Percentiles rank a stretch among this genome's conserved stretches.
phyloP scores from a whole-genome alignment of 2,329 filamentous ascomycete genomes.

The Dactylellina haptotyla region DNA sequence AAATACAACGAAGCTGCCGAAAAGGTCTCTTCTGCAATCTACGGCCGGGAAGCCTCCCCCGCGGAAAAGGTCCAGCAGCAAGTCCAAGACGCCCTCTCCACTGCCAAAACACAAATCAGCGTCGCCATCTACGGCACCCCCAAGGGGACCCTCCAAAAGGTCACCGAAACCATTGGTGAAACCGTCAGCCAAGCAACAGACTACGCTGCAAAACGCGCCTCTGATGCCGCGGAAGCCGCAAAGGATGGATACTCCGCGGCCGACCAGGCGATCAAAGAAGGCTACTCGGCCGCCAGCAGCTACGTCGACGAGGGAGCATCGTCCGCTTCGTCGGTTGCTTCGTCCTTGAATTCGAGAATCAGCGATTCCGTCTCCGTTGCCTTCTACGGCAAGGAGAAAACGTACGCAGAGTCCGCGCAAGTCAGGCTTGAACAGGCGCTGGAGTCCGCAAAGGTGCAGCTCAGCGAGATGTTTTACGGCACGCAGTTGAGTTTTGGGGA shows the following conservation, averaged over 20 bases:
- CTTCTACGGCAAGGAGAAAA: constrained; percentile 46
- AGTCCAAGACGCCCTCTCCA: constrained; percentile 67
- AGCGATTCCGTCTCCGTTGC: constrained; percentile 37
- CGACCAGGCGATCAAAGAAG: constrained; percentile 35
- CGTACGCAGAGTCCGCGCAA: constrained; percentile 35
- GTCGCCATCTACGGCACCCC: constrained; percentile 69
- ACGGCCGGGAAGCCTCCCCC: constrained; percentile 68
- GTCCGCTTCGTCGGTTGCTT: constrained; percentile 40
- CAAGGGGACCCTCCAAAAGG: constrained; percentile 64
- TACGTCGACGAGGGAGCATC: constrained; percentile 47
- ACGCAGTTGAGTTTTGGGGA: constrained; percentile 49
- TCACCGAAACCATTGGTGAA: constrained; percentile 58
- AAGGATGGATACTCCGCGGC: constrained; percentile 38
- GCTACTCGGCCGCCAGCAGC: constrained; percentile 32
- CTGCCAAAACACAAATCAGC: constrained; percentile 65
- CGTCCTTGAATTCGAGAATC: constrained; percentile 40
- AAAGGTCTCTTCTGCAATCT: constrained; percentile 69
- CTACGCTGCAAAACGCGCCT: constrained; percentile 61
- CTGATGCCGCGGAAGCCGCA: constrained; percentile 54
- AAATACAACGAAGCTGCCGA: constrained; percentile 69
- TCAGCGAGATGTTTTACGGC: constrained; percentile 54
- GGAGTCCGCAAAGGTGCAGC: constrained; percentile 54
- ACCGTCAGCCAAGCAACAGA: constrained; percentile 55
- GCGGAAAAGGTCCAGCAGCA: constrained; percentile 68
- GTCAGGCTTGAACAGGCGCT: constrained; percentile 46